Evolutionary conservation across 768 basidiomycete species (phyloP).

Genomic region (Clathrus columnatus): DNA sequence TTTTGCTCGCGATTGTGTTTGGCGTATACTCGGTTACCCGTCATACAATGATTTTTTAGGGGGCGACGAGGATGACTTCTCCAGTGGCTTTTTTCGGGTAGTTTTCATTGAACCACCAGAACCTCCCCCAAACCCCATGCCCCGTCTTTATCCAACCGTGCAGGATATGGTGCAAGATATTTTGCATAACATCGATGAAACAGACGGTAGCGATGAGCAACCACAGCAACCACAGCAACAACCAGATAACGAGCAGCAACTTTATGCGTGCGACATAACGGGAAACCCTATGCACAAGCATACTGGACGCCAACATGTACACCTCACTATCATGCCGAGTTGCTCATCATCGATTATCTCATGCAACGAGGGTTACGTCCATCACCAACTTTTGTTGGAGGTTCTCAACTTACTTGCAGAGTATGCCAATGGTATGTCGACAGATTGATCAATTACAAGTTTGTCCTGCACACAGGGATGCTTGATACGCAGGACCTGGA

Average conservation of each 20-base stretch:
- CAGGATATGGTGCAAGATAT: conserved; percentile 7
- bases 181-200: neutral
- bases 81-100: neutral
- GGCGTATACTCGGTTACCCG: conserved; percentile 1
- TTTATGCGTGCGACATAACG: conserved; percentile 6
- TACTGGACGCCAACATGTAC: conserved; percentile 6
- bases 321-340: conserved; percentile 2
- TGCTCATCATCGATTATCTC: conserved; percentile 5
- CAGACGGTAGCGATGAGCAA: neutral
- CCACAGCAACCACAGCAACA: too few species aligned
- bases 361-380: neutral
- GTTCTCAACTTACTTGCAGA: conserved; percentile 3
- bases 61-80: neutral
- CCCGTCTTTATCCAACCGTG: neutral
- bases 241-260: conserved; percentile 4
- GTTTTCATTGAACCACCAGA: neutral
- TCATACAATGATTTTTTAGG: neutral
- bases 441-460: neutral
- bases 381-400: conserved; percentile 1
- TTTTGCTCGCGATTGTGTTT: neutral
- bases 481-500: conserved; percentile 3
- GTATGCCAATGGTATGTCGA: conserved; percentile 6
- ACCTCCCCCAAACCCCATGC: neutral
- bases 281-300: neutral
- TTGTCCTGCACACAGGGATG: neutral